Evolutionary conservation across 2,329 filamentous ascomycete species (phyloP), one percentile per base, ranked within the genome.

Genomic region (Phoma sp.): DNA sequence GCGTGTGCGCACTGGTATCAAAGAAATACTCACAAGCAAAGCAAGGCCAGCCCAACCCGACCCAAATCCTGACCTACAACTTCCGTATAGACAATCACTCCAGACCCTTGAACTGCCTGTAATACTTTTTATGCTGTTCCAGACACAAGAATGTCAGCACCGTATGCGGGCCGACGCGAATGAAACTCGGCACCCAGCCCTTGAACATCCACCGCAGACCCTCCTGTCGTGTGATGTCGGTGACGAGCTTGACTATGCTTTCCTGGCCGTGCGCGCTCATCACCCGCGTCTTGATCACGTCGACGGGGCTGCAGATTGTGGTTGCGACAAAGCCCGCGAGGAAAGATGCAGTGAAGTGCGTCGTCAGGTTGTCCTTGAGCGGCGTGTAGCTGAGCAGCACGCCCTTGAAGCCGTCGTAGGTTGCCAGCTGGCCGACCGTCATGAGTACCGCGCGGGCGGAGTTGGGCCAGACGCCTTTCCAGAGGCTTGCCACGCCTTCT

Each of bases 221-320:
- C 69, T 96, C 90, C 15, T 83, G 78, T 48, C 80, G 82, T 60
- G 87, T 90, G 26, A 93, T 87, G 37, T 90, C 86, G 34, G 78
- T 76, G 47, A 96, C 76, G 18, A 92, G 74, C 50, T 78, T 79
- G 3, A 84, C 60, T 25, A 95, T 76, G 21, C 83, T 80, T 60
- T 83, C 75, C 29, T 75, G 76, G 59, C 84, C 69, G 11, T 79
- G 77, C 1, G 87, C 84, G 57, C 87, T 89, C 92, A 96, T 96
- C 67, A 96, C 85, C 20, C 90, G 82, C 9, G 92, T 96, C 81
- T 96, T 96, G 77, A 96, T 87, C 25, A 96, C 92, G 74, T 96
- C 92, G 43, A 96, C 87, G 0, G 92, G 92, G 52, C 87, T 92
- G 62, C 90, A 95, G 11, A 93, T 84, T 0, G 91, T 95, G 1